These are phyloP conservation scores for Trichophyton schoenleinii DNA, from an alignment of 2,329 filamentous ascomycete genomes.

Conservation along the genomic window DNA sequence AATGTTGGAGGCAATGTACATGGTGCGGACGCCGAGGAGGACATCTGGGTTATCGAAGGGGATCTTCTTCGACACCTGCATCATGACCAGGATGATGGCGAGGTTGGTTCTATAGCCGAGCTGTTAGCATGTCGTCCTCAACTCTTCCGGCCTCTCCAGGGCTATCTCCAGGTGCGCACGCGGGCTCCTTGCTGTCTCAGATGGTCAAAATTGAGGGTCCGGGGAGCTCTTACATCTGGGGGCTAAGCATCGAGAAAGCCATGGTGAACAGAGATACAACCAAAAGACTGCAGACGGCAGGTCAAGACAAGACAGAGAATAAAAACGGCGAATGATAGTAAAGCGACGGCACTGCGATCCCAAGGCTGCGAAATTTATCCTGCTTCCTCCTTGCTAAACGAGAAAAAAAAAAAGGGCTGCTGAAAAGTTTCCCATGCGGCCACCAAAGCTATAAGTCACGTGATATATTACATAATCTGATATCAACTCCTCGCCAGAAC, in stretches of 20 bases:
- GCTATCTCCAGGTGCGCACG: background rate
- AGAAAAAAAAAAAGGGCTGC: background rate
- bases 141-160: background rate
- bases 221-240: constrained; percentile 18
- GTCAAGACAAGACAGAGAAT: background rate
- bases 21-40: constrained; percentile 49
- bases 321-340: background rate
- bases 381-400: background rate
- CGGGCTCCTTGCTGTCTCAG: background rate
- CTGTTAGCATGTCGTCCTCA: background rate
- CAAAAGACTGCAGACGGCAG: background rate
- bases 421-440: constrained; percentile 1
- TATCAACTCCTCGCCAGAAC: background rate
- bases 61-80: constrained; percentile 94
- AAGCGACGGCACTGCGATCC: background rate
- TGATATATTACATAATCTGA: background rate
- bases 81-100: constrained; percentile 90
- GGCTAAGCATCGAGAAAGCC: constrained; percentile 18
- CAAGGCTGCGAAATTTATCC: background rate
- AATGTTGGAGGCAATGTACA: constrained; percentile 61
- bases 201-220: background rate
- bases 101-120: constrained; percentile 63
- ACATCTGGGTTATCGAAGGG: constrained; percentile 81
- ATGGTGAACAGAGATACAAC: background rate
- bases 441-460: constrained; percentile 1